Conservation (phyloP, 108 stramenopile genomes). For the Fragilaria crotonensis region DNA sequence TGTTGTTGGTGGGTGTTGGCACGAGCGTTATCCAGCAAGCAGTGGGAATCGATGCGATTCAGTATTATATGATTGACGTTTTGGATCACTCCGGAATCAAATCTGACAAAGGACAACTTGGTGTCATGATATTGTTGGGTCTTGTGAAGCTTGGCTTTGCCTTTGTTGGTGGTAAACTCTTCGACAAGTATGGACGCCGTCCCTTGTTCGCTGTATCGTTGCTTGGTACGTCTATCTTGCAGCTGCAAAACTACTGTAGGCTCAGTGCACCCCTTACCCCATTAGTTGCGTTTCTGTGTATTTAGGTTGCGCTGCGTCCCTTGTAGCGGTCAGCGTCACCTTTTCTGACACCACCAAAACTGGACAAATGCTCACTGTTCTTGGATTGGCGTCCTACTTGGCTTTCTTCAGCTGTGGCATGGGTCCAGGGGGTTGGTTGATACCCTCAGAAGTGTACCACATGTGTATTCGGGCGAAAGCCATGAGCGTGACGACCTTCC, state of each 20-base stretch:
- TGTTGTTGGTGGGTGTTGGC: slow-evolving; percentile 66
- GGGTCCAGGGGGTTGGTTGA: slow-evolving; percentile 58
- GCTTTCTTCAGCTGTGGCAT: slow-evolving; percentile 61
- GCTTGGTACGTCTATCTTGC: slow-evolving; percentile 14
- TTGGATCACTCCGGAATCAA: slow-evolving; percentile 41
- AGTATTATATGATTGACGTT: slow-evolving; percentile 52
- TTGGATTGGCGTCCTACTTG: slow-evolving; percentile 33
- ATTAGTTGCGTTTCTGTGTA: not conserved
- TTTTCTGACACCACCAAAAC: not conserved
- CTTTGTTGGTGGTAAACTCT: slow-evolving; percentile 32
- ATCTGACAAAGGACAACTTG: slow-evolving; percentile 15
- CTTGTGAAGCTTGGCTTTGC: slow-evolving; percentile 35
- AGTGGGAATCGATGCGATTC: slow-evolving; percentile 62
- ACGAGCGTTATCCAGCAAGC: slow-evolving; percentile 55
- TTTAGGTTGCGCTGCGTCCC: slow-evolving; percentile 6
- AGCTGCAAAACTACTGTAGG: not conserved
- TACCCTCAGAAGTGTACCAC: slow-evolving; percentile 55
- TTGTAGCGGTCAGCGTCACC: slow-evolving; percentile 5
- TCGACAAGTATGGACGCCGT: slow-evolving; percentile 51
- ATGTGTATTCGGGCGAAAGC: slow-evolving; percentile 62
- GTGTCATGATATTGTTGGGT: slow-evolving; percentile 42
- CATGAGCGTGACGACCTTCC: slow-evolving; percentile 60
- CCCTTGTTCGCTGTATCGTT: slow-evolving; percentile 48
- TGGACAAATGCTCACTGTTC: slow-evolving; percentile 28
- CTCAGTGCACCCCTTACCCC: slow-evolving; percentile 12